Conservation (phyloP, 345 rosid species). For the Arabidopsis arenosa region DNA sequence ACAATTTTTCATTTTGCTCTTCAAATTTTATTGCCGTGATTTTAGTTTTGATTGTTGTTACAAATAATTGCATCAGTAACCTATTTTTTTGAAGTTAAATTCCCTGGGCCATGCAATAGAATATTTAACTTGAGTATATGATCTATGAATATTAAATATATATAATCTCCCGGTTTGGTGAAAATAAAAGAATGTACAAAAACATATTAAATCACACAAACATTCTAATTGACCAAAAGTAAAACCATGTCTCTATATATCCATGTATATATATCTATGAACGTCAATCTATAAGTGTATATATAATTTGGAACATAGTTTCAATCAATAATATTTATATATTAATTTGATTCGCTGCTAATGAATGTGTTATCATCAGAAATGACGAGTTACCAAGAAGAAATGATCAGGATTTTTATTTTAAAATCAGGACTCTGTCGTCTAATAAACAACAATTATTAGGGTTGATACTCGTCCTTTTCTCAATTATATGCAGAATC, state of each 20-base stretch:
- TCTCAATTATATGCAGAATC: not conserved
- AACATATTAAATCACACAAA: conserved; percentile 32
- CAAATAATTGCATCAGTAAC: not conserved
- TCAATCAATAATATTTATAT: not conserved
- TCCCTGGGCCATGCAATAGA: not conserved
- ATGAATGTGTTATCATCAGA: conserved; percentile 21
- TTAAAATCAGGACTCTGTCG: conserved; percentile 1
- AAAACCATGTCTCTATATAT: not conserved
- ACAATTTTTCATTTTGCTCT: not conserved
- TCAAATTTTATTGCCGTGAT: not conserved
- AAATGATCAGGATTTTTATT: conserved; percentile 18
- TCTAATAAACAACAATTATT: not conserved
- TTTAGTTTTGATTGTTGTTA: not conserved
- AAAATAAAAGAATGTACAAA: conserved; percentile 18
- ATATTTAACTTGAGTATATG: conserved; percentile 1
- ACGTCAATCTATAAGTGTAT: not conserved
- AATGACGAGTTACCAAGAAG: conserved; percentile 35
- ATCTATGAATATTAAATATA: not conserved
- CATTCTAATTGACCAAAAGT: conserved; percentile 10
- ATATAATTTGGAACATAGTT: conserved; percentile 11
- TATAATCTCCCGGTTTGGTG: conserved; percentile 25
- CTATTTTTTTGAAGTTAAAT: not conserved
- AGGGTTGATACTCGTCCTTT: not conserved
- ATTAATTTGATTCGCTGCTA: conserved; percentile 31
- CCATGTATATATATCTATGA: not conserved